Conservation (phyloP, 306 rosid genomes). For the Citrullus amarus region DNA sequence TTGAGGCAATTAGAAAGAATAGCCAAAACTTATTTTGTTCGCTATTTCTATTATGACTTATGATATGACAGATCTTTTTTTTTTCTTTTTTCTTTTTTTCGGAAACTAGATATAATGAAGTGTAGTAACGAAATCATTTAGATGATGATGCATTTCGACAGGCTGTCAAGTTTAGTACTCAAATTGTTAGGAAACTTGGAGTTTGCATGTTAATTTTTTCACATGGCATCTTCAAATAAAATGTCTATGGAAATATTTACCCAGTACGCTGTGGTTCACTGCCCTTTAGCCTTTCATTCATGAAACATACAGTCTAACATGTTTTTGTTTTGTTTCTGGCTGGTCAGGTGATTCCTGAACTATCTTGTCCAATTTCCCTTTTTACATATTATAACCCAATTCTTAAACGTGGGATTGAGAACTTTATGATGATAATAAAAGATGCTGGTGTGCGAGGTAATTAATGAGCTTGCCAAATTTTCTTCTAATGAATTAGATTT, state of each 20-base stretch:
- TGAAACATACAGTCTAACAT: not conserved
- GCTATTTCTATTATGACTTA: not conserved
- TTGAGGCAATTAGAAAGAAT: not conserved
- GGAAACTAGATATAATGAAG: not conserved
- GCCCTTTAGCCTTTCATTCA: not conserved
- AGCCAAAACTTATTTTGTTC: not conserved
- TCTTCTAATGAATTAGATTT: conserved; percentile 13
- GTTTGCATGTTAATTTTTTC: not conserved
- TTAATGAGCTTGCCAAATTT: not conserved
- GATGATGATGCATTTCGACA: not conserved
- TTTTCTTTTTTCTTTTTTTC: too few relatives aligned
- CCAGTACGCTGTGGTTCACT: not conserved
- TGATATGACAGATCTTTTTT: not conserved
- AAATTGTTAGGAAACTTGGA: not conserved
- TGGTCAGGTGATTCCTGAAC: conserved; percentile 67
- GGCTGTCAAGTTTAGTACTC: conserved; percentile 7
- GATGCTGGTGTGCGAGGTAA: conserved; percentile 66
- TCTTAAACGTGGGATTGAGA: conserved; percentile 64
- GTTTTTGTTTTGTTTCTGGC: conserved; percentile 13
- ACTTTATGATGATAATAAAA: conserved; percentile 53
- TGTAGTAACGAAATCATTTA: not conserved
- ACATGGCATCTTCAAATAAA: not conserved
- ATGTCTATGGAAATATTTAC: not conserved
- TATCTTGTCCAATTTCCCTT: conserved; percentile 72
- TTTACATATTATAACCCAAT: conserved; percentile 83